phyloP scores from a whole-genome alignment of 1,284 basidiomycete species.

The Sphagnurus paluster region DNA sequence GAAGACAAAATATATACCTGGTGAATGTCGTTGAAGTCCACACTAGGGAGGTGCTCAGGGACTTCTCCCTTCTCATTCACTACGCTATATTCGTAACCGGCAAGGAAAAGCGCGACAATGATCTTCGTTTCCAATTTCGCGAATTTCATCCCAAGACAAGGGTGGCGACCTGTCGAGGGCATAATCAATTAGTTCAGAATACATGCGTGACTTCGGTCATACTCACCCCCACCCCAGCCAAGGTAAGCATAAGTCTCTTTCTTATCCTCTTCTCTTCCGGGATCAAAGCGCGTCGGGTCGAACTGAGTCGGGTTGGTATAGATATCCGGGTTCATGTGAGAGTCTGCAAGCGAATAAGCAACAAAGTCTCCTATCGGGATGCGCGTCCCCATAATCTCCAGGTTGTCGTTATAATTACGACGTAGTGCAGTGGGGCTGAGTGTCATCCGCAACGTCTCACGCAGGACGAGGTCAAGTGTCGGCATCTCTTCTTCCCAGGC shows the following conservation, averaged over 20 bases:
- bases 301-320: conserved; percentile 35
- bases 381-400: conserved; percentile 18
- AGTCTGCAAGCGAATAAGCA: conserved; percentile 29
- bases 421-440: conserved; percentile 21
- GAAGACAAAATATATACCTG: too few relatives aligned
- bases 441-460: conserved; percentile 33
- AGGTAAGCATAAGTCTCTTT: conserved; percentile 29
- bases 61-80: conserved; percentile 26
- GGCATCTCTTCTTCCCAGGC: conserved; percentile 39
- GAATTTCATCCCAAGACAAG: conserved; percentile 33
- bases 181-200: too few relatives aligned
- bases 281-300: conserved; percentile 31
- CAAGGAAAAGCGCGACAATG: conserved; percentile 29
- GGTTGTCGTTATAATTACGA: conserved; percentile 23
- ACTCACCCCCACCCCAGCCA: conserved; percentile 37
- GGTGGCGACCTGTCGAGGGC: conserved; percentile 27
- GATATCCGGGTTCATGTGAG: conserved; percentile 32
- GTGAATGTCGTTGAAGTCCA: not conserved
- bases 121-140: conserved; percentile 38
- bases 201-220: too few relatives aligned
- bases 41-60: too few relatives aligned
- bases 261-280: conserved; percentile 30
- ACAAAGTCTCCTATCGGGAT: conserved; percentile 32
- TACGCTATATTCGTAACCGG: conserved; percentile 29
- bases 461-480: conserved; percentile 31